These are phyloP conservation scores for Puccinia hordei DNA, from an alignment of 1,284 basidiomycete species.

Conservation along the genomic window DNA sequence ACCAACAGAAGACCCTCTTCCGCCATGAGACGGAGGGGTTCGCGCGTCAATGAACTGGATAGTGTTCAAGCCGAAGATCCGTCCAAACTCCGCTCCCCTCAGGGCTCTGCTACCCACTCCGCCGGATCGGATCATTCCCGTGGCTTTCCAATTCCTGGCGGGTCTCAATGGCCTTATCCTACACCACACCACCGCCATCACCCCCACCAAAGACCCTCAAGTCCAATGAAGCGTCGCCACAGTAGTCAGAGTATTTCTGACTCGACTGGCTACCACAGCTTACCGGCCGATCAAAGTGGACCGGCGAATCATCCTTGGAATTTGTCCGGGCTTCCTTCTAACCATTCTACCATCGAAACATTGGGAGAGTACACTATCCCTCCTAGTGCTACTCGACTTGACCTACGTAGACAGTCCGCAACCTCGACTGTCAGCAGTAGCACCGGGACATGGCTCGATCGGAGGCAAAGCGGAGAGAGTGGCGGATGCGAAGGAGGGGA, in stretches of 20 bases:
- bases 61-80: background rate
- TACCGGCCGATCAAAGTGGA: slow-evolving; percentile 1
- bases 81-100: background rate
- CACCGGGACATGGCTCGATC: slow-evolving; percentile 17
- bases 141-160: background rate
- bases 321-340: slow-evolving; percentile 2
- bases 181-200: slow-evolving; percentile 24
- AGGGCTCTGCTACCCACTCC: background rate
- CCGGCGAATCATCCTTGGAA: slow-evolving; percentile 5
- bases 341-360: background rate
- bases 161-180: slow-evolving; percentile 31
- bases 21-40: slow-evolving; percentile 10
- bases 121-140: slow-evolving; percentile 21
- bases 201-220: slow-evolving; percentile 12
- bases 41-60: slow-evolving; percentile 20
- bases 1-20: slow-evolving; percentile 7
- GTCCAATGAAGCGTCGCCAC: slow-evolving; percentile 26
- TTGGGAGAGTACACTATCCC: background rate
- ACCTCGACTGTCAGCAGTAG: slow-evolving; percentile 23
- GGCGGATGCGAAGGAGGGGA: background rate
- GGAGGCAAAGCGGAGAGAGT: slow-evolving; percentile 21
- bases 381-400: background rate
- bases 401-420: slow-evolving; percentile 13
- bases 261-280: background rate
- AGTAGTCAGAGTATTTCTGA: slow-evolving; percentile 21